These are phyloP conservation scores for Arctium lappa DNA, from an alignment of 129 eudicot genomes.

Conservation along the genomic window DNA sequence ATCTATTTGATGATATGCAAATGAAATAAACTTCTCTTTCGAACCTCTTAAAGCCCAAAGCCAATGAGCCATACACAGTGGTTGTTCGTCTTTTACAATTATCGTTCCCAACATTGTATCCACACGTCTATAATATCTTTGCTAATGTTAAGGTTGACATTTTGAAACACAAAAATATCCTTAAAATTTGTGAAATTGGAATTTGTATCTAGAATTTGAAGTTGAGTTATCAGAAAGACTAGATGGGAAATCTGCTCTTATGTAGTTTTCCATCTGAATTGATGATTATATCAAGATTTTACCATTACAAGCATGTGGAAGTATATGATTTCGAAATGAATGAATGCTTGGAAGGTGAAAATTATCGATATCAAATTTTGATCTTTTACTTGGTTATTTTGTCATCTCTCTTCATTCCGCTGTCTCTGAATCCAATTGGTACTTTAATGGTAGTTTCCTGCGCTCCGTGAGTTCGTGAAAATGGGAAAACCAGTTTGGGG, in stretches of 20 bases:
- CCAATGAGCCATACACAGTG: not conserved
- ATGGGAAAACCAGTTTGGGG: slow-evolving; percentile 99
- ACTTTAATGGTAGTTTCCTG: slow-evolving; percentile 66
- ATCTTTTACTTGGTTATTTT: not conserved
- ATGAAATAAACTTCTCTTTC: too few species aligned
- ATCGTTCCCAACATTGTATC: not conserved
- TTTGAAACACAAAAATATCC: not conserved
- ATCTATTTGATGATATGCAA: not conserved
- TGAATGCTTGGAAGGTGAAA: slow-evolving; percentile 11
- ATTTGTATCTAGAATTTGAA: not conserved
- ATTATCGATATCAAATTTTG: not conserved
- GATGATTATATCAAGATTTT: not conserved
- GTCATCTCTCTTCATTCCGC: not conserved
- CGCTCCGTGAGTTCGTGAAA: slow-evolving; percentile 86
- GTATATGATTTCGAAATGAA: not conserved
- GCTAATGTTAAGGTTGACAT: not conserved
- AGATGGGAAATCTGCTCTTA: not conserved
- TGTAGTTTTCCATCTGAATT: not conserved
- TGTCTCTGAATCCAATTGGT: slow-evolving; percentile 4
- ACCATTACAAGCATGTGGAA: not conserved
- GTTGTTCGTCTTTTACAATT: not conserved
- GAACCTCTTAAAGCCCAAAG: not conserved
- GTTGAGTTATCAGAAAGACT: not conserved
- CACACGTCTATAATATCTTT: not conserved
- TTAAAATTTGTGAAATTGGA: not conserved